phyloP scores from a whole-genome alignment of 1,139 yeast genomes.

The Spathaspora sp. region DNA sequence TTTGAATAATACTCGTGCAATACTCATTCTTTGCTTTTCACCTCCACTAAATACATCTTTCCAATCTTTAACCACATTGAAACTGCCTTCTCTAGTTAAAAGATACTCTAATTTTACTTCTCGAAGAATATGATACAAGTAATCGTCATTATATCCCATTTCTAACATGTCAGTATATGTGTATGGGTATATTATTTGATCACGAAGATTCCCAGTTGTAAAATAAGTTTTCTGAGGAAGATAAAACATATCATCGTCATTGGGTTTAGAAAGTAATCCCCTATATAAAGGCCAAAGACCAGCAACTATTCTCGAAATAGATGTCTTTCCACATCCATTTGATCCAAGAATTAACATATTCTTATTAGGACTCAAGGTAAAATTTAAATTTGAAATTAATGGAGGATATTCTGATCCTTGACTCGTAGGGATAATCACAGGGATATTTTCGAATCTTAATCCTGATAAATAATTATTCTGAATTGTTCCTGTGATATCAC shows the following conservation, averaged over 20 bases:
- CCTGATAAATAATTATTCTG: slow-evolving; percentile 74
- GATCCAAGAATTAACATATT: slow-evolving; percentile 81
- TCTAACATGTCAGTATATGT: slow-evolving; percentile 77
- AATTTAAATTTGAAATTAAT: slow-evolving; percentile 57
- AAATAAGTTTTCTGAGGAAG: slow-evolving; percentile 84
- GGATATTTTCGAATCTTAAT: slow-evolving; percentile 77
- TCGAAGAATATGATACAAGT: slow-evolving; percentile 63
- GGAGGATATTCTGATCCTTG: slow-evolving; percentile 55
- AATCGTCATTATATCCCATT: slow-evolving; percentile 69
- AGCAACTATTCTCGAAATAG: slow-evolving; percentile 80
- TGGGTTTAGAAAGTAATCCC: slow-evolving; percentile 81
- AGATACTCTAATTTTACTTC: slow-evolving; percentile 83
- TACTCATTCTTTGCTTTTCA: slow-evolving; percentile 87
- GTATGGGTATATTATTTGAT: slow-evolving; percentile 84
- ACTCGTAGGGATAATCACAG: slow-evolving; percentile 73
- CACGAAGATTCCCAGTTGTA: slow-evolving; percentile 77
- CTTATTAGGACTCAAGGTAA: slow-evolving; percentile 61
- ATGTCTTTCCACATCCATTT: slow-evolving; percentile 88
- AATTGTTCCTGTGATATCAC: slow-evolving; percentile 75
- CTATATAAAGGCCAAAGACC: slow-evolving; percentile 90
- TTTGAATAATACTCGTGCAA: slow-evolving; percentile 84
- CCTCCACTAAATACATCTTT: slow-evolving; percentile 92
- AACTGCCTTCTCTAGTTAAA: slow-evolving; percentile 60
- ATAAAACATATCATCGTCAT: slow-evolving; percentile 67
- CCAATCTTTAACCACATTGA: slow-evolving; percentile 75